These are phyloP conservation scores for Zygoascus flipseniorum DNA, from an alignment of 805 yeast species.

Conservation along the genomic window DNA sequence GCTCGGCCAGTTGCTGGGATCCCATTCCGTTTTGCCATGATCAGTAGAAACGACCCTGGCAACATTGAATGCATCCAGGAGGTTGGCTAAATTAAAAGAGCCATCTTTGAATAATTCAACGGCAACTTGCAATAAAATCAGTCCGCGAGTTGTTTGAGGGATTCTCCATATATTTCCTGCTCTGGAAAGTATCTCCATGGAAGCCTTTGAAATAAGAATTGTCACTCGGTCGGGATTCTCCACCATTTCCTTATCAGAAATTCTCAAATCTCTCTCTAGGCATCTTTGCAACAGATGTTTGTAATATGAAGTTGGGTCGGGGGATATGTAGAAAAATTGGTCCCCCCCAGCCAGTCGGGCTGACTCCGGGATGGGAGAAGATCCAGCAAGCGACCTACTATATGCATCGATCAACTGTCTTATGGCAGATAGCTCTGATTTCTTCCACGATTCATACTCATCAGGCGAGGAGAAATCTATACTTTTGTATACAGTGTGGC, in stretches of 20 bases:
- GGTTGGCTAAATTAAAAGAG: slow-evolving; percentile 23
- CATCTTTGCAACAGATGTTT: slow-evolving; percentile 36
- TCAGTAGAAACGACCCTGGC: slow-evolving; percentile 20
- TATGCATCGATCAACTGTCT: slow-evolving; percentile 22
- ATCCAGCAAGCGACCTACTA: background rate
- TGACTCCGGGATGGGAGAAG: slow-evolving; percentile 2
- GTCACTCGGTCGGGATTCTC: slow-evolving; percentile 15
- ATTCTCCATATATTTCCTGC: slow-evolving; percentile 55
- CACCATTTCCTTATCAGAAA: slow-evolving; percentile 13
- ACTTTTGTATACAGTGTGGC: slow-evolving; percentile 24
- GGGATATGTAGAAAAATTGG: slow-evolving; percentile 33
- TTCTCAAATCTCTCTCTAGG: slow-evolving; percentile 32
- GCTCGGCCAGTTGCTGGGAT: slow-evolving; percentile 32
- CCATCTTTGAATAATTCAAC: slow-evolving; percentile 28
- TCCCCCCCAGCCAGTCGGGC: slow-evolving; percentile 2
- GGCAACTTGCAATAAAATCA: slow-evolving; percentile 44
- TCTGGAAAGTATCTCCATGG: slow-evolving; percentile 35
- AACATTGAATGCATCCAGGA: slow-evolving; percentile 31
- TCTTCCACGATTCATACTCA: slow-evolving; percentile 37
- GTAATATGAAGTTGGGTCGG: slow-evolving; percentile 34
- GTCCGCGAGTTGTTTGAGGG: slow-evolving; percentile 40
- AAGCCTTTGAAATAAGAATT: slow-evolving; percentile 34
- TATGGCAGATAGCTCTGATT: slow-evolving; percentile 29
- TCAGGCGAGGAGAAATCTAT: slow-evolving; percentile 31
- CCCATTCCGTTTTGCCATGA: slow-evolving; percentile 18